Base-by-base conservation (phyloP, 371 early-diverging fungal species). In the Mucor ambiguus region DNA sequence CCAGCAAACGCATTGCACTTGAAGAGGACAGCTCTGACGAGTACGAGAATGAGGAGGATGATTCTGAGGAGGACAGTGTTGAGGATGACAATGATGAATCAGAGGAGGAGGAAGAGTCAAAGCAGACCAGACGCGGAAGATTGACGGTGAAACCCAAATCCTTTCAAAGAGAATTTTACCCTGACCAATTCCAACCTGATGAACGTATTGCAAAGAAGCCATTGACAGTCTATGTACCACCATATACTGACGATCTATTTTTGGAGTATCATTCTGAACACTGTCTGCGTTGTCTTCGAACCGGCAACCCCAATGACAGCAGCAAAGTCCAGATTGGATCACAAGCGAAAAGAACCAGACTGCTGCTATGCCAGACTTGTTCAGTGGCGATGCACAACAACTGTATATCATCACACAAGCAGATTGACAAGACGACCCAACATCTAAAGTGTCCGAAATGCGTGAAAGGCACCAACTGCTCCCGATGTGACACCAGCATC, bases 301-400 rank as follows among this genome's bases (percentile, higher is more conserved):
- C 12, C 2, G 71, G 71, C 0, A 10, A 35, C 16, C 35, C 52
- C 3, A 52, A 26, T 2, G 52, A 16, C 28, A 26, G 22, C 22
- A 22, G 46, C 28, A 52, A 52, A 28, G 6, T 52, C 3, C 26
- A 11, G 52, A 60, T 60, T 24, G 73, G 60, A 8, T 14, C 30
- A 4, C 29, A 52, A 26, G 12, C 18, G 30, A 61, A 18, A 67
- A 63, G 28, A 44, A 3, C 6, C 16, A 70, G 81, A 0, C 60
- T 83, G 2, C 46, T 85, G 14, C 70, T 85, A 1, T 85, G 85
- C 46, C 68, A 80, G 4, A 70, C 71, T 14, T 85, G 85, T 30
- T 76, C 85, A 9, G 58, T 70, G 0, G 67, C 73, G 4, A 73
- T 69, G 26, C 85, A 85, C 57, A 76, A 80, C 18, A 67, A 55